Evolutionary conservation across 2,329 filamentous ascomycete genomes (phyloP).

Genomic region (Apiospora pterosperma): DNA sequence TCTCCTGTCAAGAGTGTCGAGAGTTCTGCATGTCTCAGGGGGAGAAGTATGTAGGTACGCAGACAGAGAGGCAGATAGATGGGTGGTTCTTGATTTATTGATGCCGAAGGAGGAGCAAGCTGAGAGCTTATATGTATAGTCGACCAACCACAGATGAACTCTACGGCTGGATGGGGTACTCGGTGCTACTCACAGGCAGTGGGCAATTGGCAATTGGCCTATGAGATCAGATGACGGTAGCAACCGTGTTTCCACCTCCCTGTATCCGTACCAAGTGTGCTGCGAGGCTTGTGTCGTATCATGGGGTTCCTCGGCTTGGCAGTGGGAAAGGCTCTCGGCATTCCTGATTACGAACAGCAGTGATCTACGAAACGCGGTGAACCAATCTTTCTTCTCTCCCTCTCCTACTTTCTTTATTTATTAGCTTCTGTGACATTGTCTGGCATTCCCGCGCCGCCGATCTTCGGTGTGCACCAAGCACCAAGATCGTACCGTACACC

Average conservation of each 20-base stretch:
- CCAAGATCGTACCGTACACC: neutral
- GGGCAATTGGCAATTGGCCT: neutral
- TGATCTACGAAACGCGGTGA: neutral
- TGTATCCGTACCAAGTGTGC: too few species aligned
- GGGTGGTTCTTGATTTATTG: too few species aligned
- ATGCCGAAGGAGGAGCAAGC: neutral
- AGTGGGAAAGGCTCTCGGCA: neutral
- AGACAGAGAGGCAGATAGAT: too few species aligned
- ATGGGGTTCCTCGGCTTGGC: neutral
- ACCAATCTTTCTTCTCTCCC: neutral
- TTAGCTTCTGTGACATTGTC: neutral
- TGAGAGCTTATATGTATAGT: neutral
- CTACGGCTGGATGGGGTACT: neutral
- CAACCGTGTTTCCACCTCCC: neutral
- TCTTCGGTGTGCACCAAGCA: neutral
- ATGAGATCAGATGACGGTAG: neutral
- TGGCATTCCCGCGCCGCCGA: neutral
- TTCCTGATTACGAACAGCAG: neutral
- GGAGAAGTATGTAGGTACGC: neutral
- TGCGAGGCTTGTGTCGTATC: neutral
- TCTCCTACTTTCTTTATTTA: neutral
- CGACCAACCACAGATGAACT: neutral
- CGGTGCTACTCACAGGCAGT: too few species aligned
- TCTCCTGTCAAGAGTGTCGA: neutral
- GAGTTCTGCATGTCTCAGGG: neutral